Evolutionary conservation across 2,329 filamentous ascomycete species (phyloP), one percentile per base, ranked within the genome.

Genomic region (Waltergamsia citrina): DNA sequence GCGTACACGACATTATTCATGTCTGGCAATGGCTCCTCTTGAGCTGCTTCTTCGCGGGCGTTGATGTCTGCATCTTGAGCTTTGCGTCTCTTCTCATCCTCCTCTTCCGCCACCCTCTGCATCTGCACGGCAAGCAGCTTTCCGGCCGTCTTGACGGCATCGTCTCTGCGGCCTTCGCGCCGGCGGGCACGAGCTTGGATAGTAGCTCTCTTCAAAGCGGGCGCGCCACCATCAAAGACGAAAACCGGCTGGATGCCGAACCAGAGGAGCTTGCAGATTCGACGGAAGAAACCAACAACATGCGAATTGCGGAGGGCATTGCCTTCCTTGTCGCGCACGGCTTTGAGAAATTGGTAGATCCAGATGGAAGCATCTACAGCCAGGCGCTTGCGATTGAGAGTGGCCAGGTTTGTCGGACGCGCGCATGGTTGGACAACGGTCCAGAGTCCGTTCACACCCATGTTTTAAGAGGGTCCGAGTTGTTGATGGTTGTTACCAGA

Each of bases 291-390:
- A 25, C 93, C 92, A 28, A 98, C 85, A 23, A 98, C 77, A 52
- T 98, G 92, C 20, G 85, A 90, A 63, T 95, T 98, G 43, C 88
- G 85, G 34, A 98, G 69, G 2, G 92, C 92, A 52, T 98, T 94
- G 35, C 92, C 92, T 60, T 98, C 92, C 52, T 96, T 95, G 62
- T 98, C 92, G 48, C 92, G 88, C 9, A 98, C 92, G 8, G 93
- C 92, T 64, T 98, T 98, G 48, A 98, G 77, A 52, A 98, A 98
- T 54, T 98, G 92, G 68, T 98, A 98, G 48, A 98, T 96, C 92
- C 92, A 98, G 54, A 98, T 98, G 10, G 88, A 95, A 38, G 93
- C 92, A 62, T 98, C 92, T 45, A 98, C 86, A 30, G 92, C 93
- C 32, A 98, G 81, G 12, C 92, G 86, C 62, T 94, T 95, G 47